Evolutionary conservation across 305 asterid species (phyloP), one percentile per base, ranked within the genome.

Genomic region (Fraxinus albicans): DNA sequence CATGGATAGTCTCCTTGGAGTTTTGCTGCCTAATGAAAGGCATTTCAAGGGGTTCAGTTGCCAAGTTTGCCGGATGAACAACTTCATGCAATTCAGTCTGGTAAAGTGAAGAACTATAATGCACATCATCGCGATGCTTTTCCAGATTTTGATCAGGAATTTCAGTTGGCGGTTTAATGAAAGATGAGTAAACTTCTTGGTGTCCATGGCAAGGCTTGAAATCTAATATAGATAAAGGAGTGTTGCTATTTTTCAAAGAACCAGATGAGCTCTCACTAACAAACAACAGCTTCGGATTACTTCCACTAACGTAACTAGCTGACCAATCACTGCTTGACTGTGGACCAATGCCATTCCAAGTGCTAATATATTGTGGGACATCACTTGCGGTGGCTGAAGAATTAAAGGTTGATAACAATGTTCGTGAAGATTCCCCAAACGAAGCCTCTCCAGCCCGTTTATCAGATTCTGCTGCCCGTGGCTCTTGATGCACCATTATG

Each of bases 71-170:
- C 0, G 92, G 50, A 2, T 85, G 81, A 19, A 91, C 90, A 72
- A 86, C 91, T 2, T 89, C 91, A 55, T 91, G 91, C 76, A 88
- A 77, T 0, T 90, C 74, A 33, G 81, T 86, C 8, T 90, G 94
- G 83, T 90, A 91, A 35, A 77, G 27, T 0, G 88, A 35, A 63
- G 89, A 80, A 27, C 17, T 69, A 17, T 72, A 86, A 31, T 88
- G 80, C 67, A 65, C 31, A 29, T 86, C 70, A 8, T 55, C 84
- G 23, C 42, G 75, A 6, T 36, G 78, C 42, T 82, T 77, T 6
- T 63, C 80, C n/a, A 69, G 72, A 42, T 29, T 53, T 35, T 27
- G 79, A 15, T 10, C 21, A n/a, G 82, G 70, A 81, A 79, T 77
- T 33, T 81, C 82, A 67, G 55, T 19, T 15, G 81, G 53, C 12